Percentiles rank a stretch among this genome's conserved stretches.
Evolutionary conservation across 1,284 basidiomycete species (phyloP).

Genomic region (Cutaneotrichosporon mucoides): DNA sequence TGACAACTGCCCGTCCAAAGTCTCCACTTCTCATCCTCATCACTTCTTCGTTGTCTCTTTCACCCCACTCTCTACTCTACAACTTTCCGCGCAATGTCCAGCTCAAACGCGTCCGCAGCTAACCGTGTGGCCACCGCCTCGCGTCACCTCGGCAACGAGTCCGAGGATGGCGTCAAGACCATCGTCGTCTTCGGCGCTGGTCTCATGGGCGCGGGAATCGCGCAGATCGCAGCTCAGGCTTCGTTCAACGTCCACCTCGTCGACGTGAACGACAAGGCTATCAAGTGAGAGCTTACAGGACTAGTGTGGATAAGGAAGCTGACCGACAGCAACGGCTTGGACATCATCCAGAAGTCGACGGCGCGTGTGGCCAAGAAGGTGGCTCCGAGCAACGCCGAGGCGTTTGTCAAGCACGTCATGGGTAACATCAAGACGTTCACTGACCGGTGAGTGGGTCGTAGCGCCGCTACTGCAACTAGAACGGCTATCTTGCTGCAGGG

Average conservation of each 20-base stretch:
- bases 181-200: slow-evolving; percentile 52
- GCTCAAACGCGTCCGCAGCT: background rate
- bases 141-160: slow-evolving; percentile 1
- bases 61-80: background rate
- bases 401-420: slow-evolving; percentile 45
- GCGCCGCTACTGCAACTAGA: too few relatives aligned
- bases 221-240: slow-evolving; percentile 53
- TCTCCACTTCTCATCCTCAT: too few relatives aligned
- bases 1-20: too few relatives aligned
- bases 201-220: slow-evolving; percentile 55
- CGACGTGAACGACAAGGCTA: slow-evolving; percentile 49
- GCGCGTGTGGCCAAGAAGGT: slow-evolving; percentile 53
- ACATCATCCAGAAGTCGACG: slow-evolving; percentile 55
- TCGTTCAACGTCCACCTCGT: slow-evolving; percentile 49
- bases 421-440: slow-evolving; percentile 53
- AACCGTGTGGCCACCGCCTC: background rate
- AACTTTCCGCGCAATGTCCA: background rate
- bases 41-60: background rate
- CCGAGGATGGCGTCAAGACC: slow-evolving; percentile 28
- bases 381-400: slow-evolving; percentile 50
- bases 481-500: too few relatives aligned
- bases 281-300: too few relatives aligned
- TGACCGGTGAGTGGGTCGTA: slow-evolving; percentile 50
- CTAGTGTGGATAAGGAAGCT: too few relatives aligned
- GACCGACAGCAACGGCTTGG: slow-evolving; percentile 52